phyloP scores from a whole-genome alignment of 768 basidiomycete genomes.

The Lanmaoa pseudosensibilis region DNA sequence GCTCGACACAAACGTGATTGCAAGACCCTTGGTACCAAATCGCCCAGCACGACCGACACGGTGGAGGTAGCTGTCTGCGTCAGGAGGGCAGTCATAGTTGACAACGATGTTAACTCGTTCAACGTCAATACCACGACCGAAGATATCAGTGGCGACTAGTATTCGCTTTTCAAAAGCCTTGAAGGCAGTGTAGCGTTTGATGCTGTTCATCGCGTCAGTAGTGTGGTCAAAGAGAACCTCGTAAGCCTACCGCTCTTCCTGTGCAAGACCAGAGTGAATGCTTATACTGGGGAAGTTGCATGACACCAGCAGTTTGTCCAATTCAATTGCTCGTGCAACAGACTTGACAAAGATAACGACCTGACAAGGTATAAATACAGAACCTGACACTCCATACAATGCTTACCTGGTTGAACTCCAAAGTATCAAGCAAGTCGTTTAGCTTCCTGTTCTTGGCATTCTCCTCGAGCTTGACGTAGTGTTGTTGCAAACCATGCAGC shows the following conservation, averaged over 20 bases:
- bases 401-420: slow-evolving; percentile 96
- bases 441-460: slow-evolving; percentile 94
- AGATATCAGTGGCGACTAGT: slow-evolving; percentile 97
- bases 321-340: slow-evolving; percentile 91
- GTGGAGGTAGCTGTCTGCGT: slow-evolving; percentile 98
- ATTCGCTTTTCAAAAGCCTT: slow-evolving; percentile 99
- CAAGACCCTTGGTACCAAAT: slow-evolving; percentile 99
- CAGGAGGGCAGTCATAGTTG: slow-evolving; percentile 97
- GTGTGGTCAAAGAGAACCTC: not conserved
- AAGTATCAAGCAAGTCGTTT: slow-evolving; percentile 90
- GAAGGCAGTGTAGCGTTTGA: slow-evolving; percentile 94
- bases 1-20: slow-evolving; percentile 93
- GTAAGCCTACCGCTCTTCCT: slow-evolving; percentile 86
- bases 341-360: slow-evolving; percentile 99
- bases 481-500: slow-evolving; percentile 96
- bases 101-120: slow-evolving; percentile 99
- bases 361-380: slow-evolving; percentile 40
- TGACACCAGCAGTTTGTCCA: slow-evolving; percentile 92
- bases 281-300: slow-evolving; percentile 99
- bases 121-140: slow-evolving; percentile 98
- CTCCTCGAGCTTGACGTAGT: slow-evolving; percentile 97
- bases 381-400: not conserved
- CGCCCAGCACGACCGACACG: slow-evolving; percentile 99
- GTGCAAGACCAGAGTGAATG: slow-evolving; percentile 92
- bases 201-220: slow-evolving; percentile 48